Evolutionary conservation across 768 basidiomycete genomes (phyloP).

Genomic region (Leccinum boreale): DNA sequence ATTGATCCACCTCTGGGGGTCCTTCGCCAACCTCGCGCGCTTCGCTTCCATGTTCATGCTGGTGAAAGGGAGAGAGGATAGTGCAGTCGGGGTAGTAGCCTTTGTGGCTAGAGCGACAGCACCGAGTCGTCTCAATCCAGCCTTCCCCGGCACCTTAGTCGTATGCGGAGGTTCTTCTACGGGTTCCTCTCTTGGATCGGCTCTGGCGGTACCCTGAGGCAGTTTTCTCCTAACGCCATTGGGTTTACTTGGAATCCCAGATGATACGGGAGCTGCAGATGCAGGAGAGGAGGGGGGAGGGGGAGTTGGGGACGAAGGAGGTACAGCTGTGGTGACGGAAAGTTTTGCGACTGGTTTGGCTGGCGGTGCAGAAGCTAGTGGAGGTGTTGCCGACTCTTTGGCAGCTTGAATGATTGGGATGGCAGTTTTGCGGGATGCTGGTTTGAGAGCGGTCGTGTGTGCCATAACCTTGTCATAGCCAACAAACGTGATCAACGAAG

Average conservation of each 20-base stretch:
- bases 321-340: slow-evolving; percentile 13
- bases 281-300: slow-evolving; percentile 50
- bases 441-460: slow-evolving; percentile 83
- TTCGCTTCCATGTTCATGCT: slow-evolving; percentile 44
- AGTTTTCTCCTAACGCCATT: slow-evolving; percentile 71
- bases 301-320: slow-evolving; percentile 34
- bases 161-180: slow-evolving; percentile 33
- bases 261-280: slow-evolving; percentile 30
- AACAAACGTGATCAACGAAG: slow-evolving; percentile 64
- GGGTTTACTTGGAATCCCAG: slow-evolving; percentile 40
- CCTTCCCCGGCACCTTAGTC: slow-evolving; percentile 35
- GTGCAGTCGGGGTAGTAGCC: slow-evolving; percentile 30
- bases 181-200: slow-evolving; percentile 41
- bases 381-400: slow-evolving; percentile 41
- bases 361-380: slow-evolving; percentile 28
- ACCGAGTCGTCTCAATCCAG: slow-evolving; percentile 46
- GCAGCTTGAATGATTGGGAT: slow-evolving; percentile 88
- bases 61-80: slow-evolving; percentile 34
- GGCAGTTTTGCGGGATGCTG: slow-evolving; percentile 83
- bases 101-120: slow-evolving; percentile 30
- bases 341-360: slow-evolving; percentile 30
- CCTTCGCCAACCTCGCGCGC: slow-evolving; percentile 66
- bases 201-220: slow-evolving; percentile 54
- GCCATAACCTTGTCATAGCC: slow-evolving; percentile 87
- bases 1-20: slow-evolving; percentile 79